These are phyloP conservation scores for Cutaneotrichosporon sp. DNA, from an alignment of 1,284 basidiomycete species.

Conservation along the genomic window DNA sequence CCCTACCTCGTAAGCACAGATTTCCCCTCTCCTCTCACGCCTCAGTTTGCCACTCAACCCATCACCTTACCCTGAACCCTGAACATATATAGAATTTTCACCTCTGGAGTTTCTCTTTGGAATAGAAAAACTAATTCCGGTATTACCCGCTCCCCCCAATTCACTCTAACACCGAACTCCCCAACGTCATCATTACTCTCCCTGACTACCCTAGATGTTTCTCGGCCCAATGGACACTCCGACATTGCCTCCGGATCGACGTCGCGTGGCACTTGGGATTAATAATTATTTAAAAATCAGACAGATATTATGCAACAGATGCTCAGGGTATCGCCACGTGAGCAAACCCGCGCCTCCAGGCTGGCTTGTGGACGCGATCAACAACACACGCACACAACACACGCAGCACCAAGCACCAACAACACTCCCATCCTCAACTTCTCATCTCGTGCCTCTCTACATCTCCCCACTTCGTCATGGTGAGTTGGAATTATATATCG, in stretches of 20 bases:
- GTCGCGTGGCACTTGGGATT: conserved; percentile 1
- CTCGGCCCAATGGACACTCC: neutral
- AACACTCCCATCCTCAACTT: neutral
- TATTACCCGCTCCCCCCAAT: conserved; percentile 3
- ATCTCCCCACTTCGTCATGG: conserved; percentile 8
- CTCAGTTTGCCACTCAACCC: neutral
- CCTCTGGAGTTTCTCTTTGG: neutral
- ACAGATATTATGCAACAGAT: neutral
- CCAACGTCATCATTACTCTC: neutral
- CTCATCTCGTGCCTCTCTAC: neutral
- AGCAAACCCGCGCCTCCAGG: neutral
- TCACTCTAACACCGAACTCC: neutral
- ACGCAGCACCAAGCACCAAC: neutral
- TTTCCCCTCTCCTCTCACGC: neutral
- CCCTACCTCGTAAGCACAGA: neutral
- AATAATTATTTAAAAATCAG: neutral
- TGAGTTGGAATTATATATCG: neutral
- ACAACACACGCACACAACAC: conserved; percentile 11
- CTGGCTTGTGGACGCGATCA: conserved; percentile 2
- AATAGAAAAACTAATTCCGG: neutral
- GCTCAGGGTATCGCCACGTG: conserved; percentile 5
- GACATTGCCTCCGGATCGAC: neutral
- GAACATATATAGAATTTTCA: neutral
- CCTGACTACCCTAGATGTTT: neutral
- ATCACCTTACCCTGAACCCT: neutral